Evolutionary conservation across 371 early-diverging fungal genomes (phyloP).

Genomic region (Syncephalis plumigaleata): DNA sequence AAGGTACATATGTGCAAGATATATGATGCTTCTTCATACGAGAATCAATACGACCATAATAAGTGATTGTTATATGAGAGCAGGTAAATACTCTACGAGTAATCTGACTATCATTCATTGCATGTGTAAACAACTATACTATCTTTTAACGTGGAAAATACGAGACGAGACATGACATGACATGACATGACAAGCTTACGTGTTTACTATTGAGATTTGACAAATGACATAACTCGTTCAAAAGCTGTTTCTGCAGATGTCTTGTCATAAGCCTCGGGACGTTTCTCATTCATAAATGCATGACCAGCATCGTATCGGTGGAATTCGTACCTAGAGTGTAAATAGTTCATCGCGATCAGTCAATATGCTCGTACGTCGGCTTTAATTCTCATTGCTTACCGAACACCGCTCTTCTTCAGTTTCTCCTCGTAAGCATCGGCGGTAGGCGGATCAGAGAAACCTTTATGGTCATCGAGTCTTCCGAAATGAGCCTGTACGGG

Average conservation of each 20-base stretch:
- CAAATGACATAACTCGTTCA: conserved; percentile 9
- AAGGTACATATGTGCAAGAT: too few relatives aligned
- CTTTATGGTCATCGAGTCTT: conserved; percentile 6
- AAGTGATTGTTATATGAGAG: too few relatives aligned
- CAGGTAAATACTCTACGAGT: too few relatives aligned
- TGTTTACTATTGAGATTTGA: conserved; percentile 1
- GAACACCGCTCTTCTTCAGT: not conserved
- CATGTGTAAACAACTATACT: too few relatives aligned
- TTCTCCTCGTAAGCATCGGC: conserved; percentile 1
- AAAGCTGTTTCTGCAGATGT: conserved; percentile 10
- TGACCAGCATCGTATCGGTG: conserved; percentile 11
- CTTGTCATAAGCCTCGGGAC: conserved; percentile 13
- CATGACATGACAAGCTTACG: not conserved
- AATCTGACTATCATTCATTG: too few relatives aligned
- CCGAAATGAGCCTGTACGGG: conserved; percentile 21
- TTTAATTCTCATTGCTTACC: not conserved
- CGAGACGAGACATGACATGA: too few relatives aligned
- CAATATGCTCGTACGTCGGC: too few relatives aligned
- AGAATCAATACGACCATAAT: too few relatives aligned
- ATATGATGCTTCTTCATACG: too few relatives aligned
- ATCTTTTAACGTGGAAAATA: too few relatives aligned
- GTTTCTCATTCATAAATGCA: conserved; percentile 20
- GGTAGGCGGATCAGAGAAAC: conserved; percentile 13
- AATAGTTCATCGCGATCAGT: too few relatives aligned
- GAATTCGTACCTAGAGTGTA: not conserved